phyloP scores from a whole-genome alignment of 345 rosid species.

The Cochlearia excelsa region DNA sequence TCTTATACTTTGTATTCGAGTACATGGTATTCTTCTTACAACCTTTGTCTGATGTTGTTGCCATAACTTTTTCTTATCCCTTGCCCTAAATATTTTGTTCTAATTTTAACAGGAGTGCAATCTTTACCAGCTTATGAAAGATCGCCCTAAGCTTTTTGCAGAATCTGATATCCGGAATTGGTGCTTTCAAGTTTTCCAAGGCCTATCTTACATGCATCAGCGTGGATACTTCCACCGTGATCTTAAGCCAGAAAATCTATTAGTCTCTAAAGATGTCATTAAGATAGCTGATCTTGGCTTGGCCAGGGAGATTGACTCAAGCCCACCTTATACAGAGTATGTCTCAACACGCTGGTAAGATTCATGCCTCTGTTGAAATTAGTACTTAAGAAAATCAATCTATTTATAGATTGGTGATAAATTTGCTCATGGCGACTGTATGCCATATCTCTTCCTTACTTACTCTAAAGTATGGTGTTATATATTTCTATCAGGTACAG shows the following conservation, averaged over 20 bases:
- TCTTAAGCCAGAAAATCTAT: slow-evolving; percentile 91
- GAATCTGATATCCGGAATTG: slow-evolving; percentile 82
- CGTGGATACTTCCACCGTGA: slow-evolving; percentile 97
- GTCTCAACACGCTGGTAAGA: slow-evolving; percentile 95
- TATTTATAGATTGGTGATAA: not conserved
- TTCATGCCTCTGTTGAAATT: slow-evolving; percentile 11
- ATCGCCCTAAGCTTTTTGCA: slow-evolving; percentile 61
- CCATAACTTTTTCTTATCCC: not conserved
- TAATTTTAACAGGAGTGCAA: slow-evolving; percentile 63
- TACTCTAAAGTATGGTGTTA: slow-evolving; percentile 10
- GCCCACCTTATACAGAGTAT: slow-evolving; percentile 87
- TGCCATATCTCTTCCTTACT: slow-evolving; percentile 2
- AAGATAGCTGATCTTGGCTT: slow-evolving; percentile 99
- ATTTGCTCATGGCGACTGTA: slow-evolving; percentile 5
- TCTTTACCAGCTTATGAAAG: slow-evolving; percentile 91
- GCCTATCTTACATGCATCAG: slow-evolving; percentile 91
- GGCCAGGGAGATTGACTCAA: slow-evolving; percentile 80
- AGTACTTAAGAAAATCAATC: not conserved
- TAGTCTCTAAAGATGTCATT: slow-evolving; percentile 67
- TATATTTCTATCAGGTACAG: slow-evolving; percentile 61
- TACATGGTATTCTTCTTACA: slow-evolving; percentile 63
- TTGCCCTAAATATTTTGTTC: slow-evolving; percentile 1
- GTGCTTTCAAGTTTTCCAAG: slow-evolving; percentile 98
- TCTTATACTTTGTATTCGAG: slow-evolving; percentile 84
- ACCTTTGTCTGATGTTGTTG: slow-evolving; percentile 21